Evolutionary conservation across 2,329 filamentous ascomycete species (phyloP).

Genomic region (Paramyrothecium sp.): DNA sequence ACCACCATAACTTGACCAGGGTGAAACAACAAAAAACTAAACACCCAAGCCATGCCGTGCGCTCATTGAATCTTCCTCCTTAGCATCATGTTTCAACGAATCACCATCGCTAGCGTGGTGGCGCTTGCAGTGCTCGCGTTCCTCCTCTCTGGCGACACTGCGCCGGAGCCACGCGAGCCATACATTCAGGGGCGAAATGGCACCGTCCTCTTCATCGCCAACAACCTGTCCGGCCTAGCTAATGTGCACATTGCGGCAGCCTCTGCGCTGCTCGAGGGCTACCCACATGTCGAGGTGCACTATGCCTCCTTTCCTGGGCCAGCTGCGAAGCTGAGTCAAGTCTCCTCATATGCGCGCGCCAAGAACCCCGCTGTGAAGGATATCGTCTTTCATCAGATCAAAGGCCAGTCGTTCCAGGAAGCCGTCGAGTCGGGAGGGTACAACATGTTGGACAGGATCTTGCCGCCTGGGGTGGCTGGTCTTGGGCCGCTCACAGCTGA

Average conservation of each 20-base stretch:
- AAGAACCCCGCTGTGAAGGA: conserved; percentile 12
- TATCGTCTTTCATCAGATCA: conserved; percentile 24
- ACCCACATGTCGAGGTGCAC: conserved; percentile 30
- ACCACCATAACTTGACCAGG: too few relatives aligned
- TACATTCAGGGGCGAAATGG: conserved; percentile 19
- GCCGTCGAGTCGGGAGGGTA: conserved; percentile 6
- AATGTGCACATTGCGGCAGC: conserved; percentile 36
- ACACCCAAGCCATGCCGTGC: too few relatives aligned
- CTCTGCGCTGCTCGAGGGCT: conserved; percentile 27
- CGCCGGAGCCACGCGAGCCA: too few relatives aligned
- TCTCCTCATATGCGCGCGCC: conserved; percentile 7
- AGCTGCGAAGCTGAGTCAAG: conserved; percentile 10
- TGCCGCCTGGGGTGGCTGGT: conserved; percentile 17
- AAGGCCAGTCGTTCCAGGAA: conserved; percentile 14
- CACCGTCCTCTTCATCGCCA: conserved; percentile 32
- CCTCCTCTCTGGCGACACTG: too few relatives aligned
- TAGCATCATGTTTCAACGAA: too few relatives aligned
- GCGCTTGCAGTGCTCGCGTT: too few relatives aligned
- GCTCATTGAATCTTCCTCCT: too few relatives aligned
- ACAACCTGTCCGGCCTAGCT: conserved; percentile 29
- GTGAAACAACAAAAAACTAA: too few relatives aligned
- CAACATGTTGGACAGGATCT: conserved; percentile 12
- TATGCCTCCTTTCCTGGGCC: conserved; percentile 28
- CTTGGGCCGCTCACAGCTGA: conserved; percentile 14
- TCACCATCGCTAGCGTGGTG: too few relatives aligned